Percentiles rank a stretch among this genome's conserved stretches.
Conservation (phyloP, 805 yeast species). For the Hanseniaspora opuntiae region DNA sequence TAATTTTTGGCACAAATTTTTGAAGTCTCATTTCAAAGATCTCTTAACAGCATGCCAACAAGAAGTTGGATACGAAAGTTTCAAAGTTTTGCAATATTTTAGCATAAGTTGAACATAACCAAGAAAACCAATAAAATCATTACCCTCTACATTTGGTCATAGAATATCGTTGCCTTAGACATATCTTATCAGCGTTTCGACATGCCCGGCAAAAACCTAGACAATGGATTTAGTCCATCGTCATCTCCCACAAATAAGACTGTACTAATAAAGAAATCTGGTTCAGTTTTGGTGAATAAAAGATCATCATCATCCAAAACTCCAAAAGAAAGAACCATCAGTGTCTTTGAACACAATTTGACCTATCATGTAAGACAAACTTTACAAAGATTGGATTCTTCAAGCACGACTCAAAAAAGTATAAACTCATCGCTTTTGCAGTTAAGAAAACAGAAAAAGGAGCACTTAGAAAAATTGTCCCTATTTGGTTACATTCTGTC, state of each 20-base stretch:
- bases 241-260: background rate
- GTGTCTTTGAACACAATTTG: slow-evolving; percentile 10
- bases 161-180: too few relatives aligned
- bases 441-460: background rate
- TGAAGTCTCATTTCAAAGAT: too few relatives aligned
- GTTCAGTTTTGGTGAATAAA: background rate
- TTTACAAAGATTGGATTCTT: background rate
- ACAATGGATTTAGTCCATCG: background rate
- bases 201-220: background rate
- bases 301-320: background rate
- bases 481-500: slow-evolving; percentile 42
- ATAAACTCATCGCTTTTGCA: background rate
- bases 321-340: slow-evolving; percentile 3
- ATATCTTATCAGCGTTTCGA: background rate
- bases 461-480: background rate
- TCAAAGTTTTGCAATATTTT: background rate
- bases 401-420: background rate
- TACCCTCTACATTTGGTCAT: too few relatives aligned
- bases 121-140: too few relatives aligned
- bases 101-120: too few relatives aligned
- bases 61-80: background rate
- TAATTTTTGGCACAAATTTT: background rate
- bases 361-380: slow-evolving; percentile 11
- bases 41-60: background rate
- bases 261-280: background rate